Evolutionary conservation across 805 yeast genomes (phyloP), one percentile per base, ranked within the genome.

Genomic region (Schizosaccharomyces pombe): DNA sequence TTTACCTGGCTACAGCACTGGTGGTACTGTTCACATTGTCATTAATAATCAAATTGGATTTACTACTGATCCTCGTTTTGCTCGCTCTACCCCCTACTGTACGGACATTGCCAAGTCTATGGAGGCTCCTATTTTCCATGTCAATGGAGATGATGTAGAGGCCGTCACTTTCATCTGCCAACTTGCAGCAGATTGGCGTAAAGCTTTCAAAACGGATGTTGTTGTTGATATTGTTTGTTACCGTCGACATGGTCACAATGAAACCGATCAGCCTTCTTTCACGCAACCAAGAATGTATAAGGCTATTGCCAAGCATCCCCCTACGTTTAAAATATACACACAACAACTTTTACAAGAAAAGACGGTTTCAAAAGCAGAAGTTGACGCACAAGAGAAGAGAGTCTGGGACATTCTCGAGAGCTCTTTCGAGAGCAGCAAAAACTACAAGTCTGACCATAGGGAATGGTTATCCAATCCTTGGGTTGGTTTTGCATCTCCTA

Each of bases 391-490:
- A 74, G 87, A 85, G 73, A 78, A 83, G 70, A 87, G 97, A 95
- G 95, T 91, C 58, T 91, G 99, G 99, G 77, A 78, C 64, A 72
- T 80, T 58, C 79, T 91, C 62, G 97, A 91, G 72, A 91, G 85
- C 63, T 81, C 94, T 11, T 91, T 87, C 72, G 67, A 72, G 57
- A 85, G 85, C 71, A 79, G 94, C 52, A 85, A 85, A 72, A 94
- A 85, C 57, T 85, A 86, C 72, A 76, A 76, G 63, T 93, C 96
- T 62, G 81, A 86, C 59, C 76, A 89, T 31, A 79, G 94, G 74
- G 96, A 89, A 72, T 91, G 99, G 99, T 77, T 91, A 63, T 84
- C 98, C 55, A 84, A 95, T 49, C 91, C 96, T 61, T 91, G 99
- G 99, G 95, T 87, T 70, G 95, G 85, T 61, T 91, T 91, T 76